Base-by-base conservation (phyloP, 495 filamentous ascomycete species). In the Penicillium bovifimosum region DNA sequence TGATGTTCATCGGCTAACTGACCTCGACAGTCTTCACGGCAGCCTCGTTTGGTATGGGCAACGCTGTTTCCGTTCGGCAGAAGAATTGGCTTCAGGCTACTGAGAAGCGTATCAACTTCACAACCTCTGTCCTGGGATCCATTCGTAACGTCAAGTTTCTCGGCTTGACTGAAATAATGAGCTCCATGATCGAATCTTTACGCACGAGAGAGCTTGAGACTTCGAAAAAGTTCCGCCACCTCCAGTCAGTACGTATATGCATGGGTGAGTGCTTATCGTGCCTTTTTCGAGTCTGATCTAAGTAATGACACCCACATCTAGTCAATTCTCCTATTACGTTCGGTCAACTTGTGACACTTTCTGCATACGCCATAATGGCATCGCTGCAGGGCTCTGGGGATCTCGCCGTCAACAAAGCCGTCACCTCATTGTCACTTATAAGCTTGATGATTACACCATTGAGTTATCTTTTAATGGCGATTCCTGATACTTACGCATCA, bases 41-140 rank as follows among this genome's bases (percentile, higher is more conserved):
- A 11, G 5, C 38, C 2, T 60, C 52, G 2, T 51, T 73, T 42
- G 75, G 70, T 10, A 71, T 75, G 32, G 72, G 67, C 8, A 72
- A 73, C 55, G 72, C 74, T 34, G 67, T 74, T 46, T 63, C 68
- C 32, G 20, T 24, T 28, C 67, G 73, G 20, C 80, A 79, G 58
- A 74, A 67, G 9, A 61, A 62, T 50, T 83, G 81, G 80, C 75
- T 78, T 29, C 51, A 59, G 9, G 76, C 78, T 16, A 80, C 78
- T 0, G 71, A 80, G 52, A 70, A 65, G 55, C 77, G 78, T 11
- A 76, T 83, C 42, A 69, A 74, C 29, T 67, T 69, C 44, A 80
- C 76, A 2, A 53, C 40, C 39, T 24, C 42, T 7, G 38, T 62
- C 11, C 27, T 62, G 0, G 56, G 59, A 5, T 59, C 59, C 17